phyloP scores from a whole-genome alignment of 805 yeast species.

The Metschnikowia santaceciliae region DNA sequence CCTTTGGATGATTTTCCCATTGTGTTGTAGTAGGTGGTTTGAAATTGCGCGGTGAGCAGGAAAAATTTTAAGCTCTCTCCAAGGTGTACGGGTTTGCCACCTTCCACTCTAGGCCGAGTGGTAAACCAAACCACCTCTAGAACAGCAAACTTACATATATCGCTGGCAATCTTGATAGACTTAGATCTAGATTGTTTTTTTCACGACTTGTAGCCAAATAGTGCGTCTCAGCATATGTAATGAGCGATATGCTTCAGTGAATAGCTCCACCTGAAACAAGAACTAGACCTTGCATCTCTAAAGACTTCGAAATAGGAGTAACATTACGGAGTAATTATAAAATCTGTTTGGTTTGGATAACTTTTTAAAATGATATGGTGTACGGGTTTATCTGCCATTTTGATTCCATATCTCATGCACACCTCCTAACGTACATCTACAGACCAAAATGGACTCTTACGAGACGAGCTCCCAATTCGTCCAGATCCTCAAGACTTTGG shows the following conservation, averaged over 20 bases:
- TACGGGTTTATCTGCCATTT: slow-evolving; percentile 7
- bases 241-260: no score
- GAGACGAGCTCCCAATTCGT: slow-evolving; percentile 77
- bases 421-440: neutral
- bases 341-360: no score
- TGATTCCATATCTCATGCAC: neutral
- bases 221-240: neutral
- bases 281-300: no score
- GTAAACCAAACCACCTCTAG: neutral
- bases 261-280: no score
- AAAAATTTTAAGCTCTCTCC: slow-evolving; percentile 1
- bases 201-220: neutral
- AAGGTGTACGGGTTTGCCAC: slow-evolving; percentile 4
- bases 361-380: slow-evolving; percentile 1
- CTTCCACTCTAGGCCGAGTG: neutral
- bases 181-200: neutral
- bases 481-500: slow-evolving; percentile 58
- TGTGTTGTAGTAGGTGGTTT: slow-evolving; percentile 13
- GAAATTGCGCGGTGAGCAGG: neutral
- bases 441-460: slow-evolving; percentile 70
- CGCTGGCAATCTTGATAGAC: neutral
- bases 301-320: no score
- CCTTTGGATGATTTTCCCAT: slow-evolving; percentile 79
- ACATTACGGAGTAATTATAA: no score
- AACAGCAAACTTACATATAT: neutral